Evolutionary conservation across 257 asterid species (phyloP).

Genomic region (Salvia splendens): DNA sequence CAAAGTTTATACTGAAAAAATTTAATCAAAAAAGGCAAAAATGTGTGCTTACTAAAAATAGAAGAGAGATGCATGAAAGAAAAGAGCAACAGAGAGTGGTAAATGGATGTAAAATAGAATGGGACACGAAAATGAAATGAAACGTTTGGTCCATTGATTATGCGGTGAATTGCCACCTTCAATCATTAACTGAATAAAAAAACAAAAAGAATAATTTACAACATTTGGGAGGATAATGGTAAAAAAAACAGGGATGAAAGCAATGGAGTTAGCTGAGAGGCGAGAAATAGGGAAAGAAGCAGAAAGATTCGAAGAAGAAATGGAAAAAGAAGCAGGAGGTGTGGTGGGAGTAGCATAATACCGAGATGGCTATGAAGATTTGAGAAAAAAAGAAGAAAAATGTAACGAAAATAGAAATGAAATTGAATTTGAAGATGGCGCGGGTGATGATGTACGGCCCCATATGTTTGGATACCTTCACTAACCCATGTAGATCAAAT

Average conservation of each 20-base stretch:
- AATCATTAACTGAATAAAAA: slow-evolving; percentile 28
- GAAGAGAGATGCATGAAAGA: no score
- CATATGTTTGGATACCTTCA: slow-evolving; percentile 60
- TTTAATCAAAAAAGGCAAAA: no score
- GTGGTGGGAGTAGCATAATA: no score
- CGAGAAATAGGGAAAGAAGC: background rate
- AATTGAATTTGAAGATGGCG: background rate
- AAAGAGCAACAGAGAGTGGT: no score
- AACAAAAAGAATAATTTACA: background rate
- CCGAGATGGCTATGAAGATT: background rate
- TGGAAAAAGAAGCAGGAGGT: background rate
- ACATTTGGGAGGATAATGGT: background rate
- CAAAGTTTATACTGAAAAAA: no score
- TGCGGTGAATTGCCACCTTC: slow-evolving; percentile 46
- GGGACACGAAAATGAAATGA: no score
- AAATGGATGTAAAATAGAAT: no score
- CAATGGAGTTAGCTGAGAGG: background rate
- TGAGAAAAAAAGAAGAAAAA: slow-evolving; percentile 9
- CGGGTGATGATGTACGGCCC: slow-evolving; percentile 61
- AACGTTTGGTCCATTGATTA: no score
- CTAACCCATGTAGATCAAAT: slow-evolving; percentile 53
- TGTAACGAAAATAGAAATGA: background rate
- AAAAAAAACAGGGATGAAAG: no score
- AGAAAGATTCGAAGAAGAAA: no score
- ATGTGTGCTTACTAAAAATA: no score